Conservation (phyloP, 306 rosid genomes). For the Quercus ilex region DNA sequence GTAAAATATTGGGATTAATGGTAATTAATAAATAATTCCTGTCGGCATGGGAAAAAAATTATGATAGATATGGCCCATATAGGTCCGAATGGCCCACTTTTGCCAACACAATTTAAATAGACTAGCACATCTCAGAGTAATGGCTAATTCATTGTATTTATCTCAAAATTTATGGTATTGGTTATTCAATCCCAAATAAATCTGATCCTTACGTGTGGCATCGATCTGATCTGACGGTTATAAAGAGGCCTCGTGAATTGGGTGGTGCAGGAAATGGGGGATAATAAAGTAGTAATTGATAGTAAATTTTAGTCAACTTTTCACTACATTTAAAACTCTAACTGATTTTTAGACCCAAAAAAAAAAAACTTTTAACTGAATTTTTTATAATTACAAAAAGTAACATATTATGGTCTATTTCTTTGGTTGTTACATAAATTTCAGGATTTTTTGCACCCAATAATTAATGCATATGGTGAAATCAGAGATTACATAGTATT, state of each 20-base stretch:
- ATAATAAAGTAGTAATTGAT: no score
- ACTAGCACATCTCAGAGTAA: background rate
- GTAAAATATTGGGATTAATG: background rate
- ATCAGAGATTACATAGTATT: no score
- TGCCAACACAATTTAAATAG: background rate
- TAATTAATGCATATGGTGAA: no score
- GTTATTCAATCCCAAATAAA: background rate
- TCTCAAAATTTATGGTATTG: no score
- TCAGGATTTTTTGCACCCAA: no score
- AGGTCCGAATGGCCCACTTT: background rate
- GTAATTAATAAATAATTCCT: background rate
- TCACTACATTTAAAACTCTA: no score
- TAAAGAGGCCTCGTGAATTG: background rate
- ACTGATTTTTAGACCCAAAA: no score
- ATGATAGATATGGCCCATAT: background rate
- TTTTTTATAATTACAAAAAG: no score
- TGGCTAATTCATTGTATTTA: background rate
- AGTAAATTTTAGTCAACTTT: no score
- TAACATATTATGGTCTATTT: no score
- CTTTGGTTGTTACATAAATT: no score
- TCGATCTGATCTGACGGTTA: conserved; percentile 31
- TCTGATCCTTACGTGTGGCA: conserved; percentile 1
- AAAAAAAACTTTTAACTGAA: no score
- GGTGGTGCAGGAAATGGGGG: conserved; percentile 14
- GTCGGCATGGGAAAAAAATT: background rate